A percentile compares a stretch with the other conserved stretches of the same genome.
These are phyloP conservation scores for Moesziomyces sp. DNA, from an alignment of 1,284 basidiomycete species.

Conservation along the genomic window DNA sequence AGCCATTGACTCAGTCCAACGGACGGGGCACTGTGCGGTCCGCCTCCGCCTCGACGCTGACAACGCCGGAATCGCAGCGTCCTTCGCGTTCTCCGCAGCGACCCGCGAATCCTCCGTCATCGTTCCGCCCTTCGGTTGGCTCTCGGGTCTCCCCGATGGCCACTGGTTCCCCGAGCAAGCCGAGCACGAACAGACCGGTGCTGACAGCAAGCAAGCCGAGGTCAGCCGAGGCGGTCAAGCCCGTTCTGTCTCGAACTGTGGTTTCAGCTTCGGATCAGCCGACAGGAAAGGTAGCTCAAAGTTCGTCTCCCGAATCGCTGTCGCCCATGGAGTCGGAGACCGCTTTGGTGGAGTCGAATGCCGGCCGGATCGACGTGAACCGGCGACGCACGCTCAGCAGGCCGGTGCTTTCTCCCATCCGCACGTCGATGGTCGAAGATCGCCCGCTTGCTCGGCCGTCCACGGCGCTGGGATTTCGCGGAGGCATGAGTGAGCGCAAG, in stretches of 20 bases:
- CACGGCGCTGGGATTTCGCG: constrained; percentile 32
- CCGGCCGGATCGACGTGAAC: constrained; percentile 3
- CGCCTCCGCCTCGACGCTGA: constrained; percentile 10
- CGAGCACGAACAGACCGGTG: background rate
- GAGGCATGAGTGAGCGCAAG: constrained; percentile 37
- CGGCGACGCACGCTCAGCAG: constrained; percentile 28
- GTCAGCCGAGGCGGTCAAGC: background rate
- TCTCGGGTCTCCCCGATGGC: constrained; percentile 7
- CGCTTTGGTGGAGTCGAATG: background rate
- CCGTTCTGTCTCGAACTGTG: too few species aligned
- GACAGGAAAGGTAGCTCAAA: too few species aligned
- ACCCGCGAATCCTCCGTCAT: constrained; percentile 27
- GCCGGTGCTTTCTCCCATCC: constrained; percentile 27
- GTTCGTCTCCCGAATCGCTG: background rate
- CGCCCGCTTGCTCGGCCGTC: constrained; percentile 14
- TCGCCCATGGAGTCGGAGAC: background rate
- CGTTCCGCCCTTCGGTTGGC: constrained; percentile 11
- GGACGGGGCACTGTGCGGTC: constrained; percentile 8
- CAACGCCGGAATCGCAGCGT: constrained; percentile 2
- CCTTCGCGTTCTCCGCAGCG: constrained; percentile 24
- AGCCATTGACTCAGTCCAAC: constrained; percentile 13
- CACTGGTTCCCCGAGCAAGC: constrained; percentile 10
- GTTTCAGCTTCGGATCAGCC: too few species aligned
- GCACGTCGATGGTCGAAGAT: constrained; percentile 15
- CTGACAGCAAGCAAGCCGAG: background rate